Evolutionary conservation across 2,329 filamentous ascomycete species (phyloP).

Genomic region (Trichoderma cornu-damae): DNA sequence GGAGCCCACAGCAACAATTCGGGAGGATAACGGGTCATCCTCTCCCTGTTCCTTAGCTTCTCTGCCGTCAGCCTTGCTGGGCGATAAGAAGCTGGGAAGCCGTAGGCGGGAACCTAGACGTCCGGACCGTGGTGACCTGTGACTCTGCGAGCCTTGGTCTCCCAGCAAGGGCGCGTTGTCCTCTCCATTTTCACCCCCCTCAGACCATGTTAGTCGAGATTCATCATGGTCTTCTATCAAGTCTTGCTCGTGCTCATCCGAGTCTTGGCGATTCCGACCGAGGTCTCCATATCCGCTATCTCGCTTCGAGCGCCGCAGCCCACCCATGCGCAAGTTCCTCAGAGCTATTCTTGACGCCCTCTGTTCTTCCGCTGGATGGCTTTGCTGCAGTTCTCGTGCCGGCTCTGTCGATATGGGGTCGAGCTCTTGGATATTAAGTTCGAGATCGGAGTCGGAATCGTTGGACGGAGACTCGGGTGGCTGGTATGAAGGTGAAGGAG

Average conservation of each 20-base stretch:
- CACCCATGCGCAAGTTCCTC: slow-evolving; percentile 63
- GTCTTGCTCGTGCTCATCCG: slow-evolving; percentile 61
- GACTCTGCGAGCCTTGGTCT: slow-evolving; percentile 29
- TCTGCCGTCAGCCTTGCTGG: slow-evolving; percentile 32
- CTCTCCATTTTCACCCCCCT: slow-evolving; percentile 59
- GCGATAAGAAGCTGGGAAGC: slow-evolving; percentile 63
- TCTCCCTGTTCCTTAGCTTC: slow-evolving; percentile 48
- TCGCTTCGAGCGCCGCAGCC: slow-evolving; percentile 53
- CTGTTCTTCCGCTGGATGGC: slow-evolving; percentile 33
- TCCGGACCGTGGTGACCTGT: slow-evolving; percentile 29
- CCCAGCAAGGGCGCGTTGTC: slow-evolving; percentile 66
- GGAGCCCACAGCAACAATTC: slow-evolving; percentile 71
- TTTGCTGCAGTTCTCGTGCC: slow-evolving; percentile 30
- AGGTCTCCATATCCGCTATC: slow-evolving; percentile 56
- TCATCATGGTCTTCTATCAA: slow-evolving; percentile 60
- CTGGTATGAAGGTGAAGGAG: slow-evolving; percentile 51
- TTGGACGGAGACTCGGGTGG: slow-evolving; percentile 59
- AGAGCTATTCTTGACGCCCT: slow-evolving; percentile 61
- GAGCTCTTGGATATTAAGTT: slow-evolving; percentile 76
- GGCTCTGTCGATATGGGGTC: slow-evolving; percentile 53
- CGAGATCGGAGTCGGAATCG: slow-evolving; percentile 67
- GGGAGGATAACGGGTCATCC: slow-evolving; percentile 63
- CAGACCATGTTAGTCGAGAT: slow-evolving; percentile 52
- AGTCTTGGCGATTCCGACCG: slow-evolving; percentile 50
- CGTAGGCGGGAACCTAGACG: slow-evolving; percentile 48